phyloP scores from a whole-genome alignment of 169 alveolate genomes.

The Theileria sp. region DNA sequence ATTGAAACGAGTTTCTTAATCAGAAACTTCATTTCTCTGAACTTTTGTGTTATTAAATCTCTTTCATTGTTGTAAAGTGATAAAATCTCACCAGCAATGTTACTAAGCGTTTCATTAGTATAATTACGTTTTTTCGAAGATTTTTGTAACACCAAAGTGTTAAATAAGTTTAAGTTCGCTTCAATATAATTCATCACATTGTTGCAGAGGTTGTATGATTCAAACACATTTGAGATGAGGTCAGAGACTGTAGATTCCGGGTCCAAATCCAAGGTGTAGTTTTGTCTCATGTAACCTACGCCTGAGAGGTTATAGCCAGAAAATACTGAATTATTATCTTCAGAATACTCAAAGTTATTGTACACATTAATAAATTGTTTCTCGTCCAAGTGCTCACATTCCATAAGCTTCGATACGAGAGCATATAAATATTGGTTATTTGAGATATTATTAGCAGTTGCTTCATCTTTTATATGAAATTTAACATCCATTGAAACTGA shows the following conservation, averaged over 20 bases:
- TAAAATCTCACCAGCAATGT: slow-evolving; percentile 2
- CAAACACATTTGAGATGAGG: slow-evolving; percentile 9
- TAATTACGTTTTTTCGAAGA: neutral
- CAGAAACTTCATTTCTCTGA: slow-evolving; percentile 31
- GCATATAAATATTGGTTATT: neutral
- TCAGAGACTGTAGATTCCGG: slow-evolving; percentile 29
- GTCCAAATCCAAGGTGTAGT: slow-evolving; percentile 32
- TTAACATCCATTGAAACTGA: slow-evolving; percentile 39
- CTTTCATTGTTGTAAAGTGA: slow-evolving; percentile 37
- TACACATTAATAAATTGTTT: neutral
- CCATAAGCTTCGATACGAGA: slow-evolving; percentile 8
- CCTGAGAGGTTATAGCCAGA: slow-evolving; percentile 13
- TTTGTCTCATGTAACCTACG: slow-evolving; percentile 64
- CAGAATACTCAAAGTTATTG: neutral
- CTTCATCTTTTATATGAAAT: neutral
- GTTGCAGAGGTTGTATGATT: slow-evolving; percentile 10
- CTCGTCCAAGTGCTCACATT: neutral
- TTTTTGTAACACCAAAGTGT: neutral
- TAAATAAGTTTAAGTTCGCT: slow-evolving; percentile 14
- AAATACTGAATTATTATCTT: neutral
- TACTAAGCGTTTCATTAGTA: neutral
- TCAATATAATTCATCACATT: slow-evolving; percentile 38
- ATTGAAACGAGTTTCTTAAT: slow-evolving; percentile 55
- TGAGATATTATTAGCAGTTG: neutral
- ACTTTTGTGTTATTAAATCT: neutral